Percentiles rank a stretch among this genome's conserved stretches.
phyloP scores from a whole-genome alignment of 108 stramenopile genomes.

The Bacterosira constricta region DNA sequence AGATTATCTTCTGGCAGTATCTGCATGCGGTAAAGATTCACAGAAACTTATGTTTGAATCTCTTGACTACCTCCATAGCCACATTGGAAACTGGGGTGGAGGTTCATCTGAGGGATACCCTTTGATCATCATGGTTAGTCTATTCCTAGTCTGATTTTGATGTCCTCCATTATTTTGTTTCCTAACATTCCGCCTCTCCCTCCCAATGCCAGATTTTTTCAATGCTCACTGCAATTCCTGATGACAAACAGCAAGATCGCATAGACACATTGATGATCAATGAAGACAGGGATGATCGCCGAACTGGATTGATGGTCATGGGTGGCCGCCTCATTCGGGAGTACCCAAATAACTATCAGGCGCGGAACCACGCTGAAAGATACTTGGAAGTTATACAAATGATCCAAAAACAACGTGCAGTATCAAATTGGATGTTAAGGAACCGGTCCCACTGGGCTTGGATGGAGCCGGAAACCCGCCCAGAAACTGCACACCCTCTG shows the following conservation, averaged over 20 bases:
- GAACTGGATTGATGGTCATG: conserved; percentile 56
- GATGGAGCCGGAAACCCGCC: conserved; percentile 64
- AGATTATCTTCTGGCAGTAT: conserved; percentile 68
- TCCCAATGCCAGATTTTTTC: conserved; percentile 7
- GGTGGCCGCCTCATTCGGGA: conserved; percentile 21
- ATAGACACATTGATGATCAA: conserved; percentile 65
- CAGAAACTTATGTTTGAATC: conserved; percentile 44
- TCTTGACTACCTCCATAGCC: conserved; percentile 49
- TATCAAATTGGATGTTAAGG: conserved; percentile 71
- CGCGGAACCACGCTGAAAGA: conserved; percentile 50
- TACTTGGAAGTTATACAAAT: conserved; percentile 65
- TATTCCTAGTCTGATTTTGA: not conserved
- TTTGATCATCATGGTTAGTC: conserved; percentile 7
- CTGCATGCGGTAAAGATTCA: conserved; percentile 43
- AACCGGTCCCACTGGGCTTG: conserved; percentile 64
- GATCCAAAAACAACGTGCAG: conserved; percentile 49
- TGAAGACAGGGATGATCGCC: conserved; percentile 34
- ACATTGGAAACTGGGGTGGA: conserved; percentile 58
- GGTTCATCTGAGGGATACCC: not conserved
- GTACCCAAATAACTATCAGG: conserved; percentile 46
- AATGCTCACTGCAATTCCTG: conserved; percentile 63
- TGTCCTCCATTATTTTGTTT: not conserved
- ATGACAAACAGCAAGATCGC: conserved; percentile 62
- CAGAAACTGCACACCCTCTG: conserved; percentile 26
- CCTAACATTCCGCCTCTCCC: not conserved